A percentile compares a stretch with the other conserved stretches of the same genome.
These are phyloP conservation scores for Lindgomyces ingoldianus DNA, from an alignment of 495 filamentous ascomycete species.

Conservation along the genomic window DNA sequence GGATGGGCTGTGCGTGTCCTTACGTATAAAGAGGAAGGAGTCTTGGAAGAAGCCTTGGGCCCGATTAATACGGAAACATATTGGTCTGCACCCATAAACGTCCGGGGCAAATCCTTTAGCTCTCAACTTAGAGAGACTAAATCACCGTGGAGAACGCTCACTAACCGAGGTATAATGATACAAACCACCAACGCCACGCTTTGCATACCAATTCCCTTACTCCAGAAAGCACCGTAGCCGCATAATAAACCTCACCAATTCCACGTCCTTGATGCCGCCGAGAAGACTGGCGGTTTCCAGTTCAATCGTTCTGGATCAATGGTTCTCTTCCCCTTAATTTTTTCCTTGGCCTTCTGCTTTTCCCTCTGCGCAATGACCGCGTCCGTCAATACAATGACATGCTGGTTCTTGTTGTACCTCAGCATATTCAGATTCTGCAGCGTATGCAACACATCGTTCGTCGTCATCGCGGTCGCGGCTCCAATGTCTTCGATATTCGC, in stretches of 20 bases:
- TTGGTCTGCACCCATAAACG: too few relatives aligned
- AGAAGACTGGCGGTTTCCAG: slow-evolving; percentile 97
- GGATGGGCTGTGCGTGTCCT: too few relatives aligned
- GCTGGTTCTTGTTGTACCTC: slow-evolving; percentile 87
- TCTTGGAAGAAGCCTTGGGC: too few relatives aligned
- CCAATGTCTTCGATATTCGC: slow-evolving; percentile 82
- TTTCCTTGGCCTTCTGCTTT: slow-evolving; percentile 72
- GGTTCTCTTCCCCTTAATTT: slow-evolving; percentile 66
- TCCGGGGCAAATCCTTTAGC: too few relatives aligned
- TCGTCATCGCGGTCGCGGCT: slow-evolving; percentile 83
- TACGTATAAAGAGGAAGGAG: too few relatives aligned
- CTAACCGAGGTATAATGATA: too few relatives aligned
- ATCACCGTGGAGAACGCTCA: too few relatives aligned
- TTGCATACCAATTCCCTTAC: too few relatives aligned
- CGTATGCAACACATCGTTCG: slow-evolving; percentile 90
- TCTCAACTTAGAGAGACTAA: too few relatives aligned
- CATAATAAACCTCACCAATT: slow-evolving; percentile 86
- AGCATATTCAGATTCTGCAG: slow-evolving; percentile 92
- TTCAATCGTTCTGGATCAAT: slow-evolving; percentile 78
- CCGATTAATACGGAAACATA: too few relatives aligned
- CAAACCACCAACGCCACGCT: too few relatives aligned
- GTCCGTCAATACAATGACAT: slow-evolving; percentile 84
- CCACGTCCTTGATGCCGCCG: slow-evolving; percentile 86
- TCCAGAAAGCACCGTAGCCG: too few relatives aligned
- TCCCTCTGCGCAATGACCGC: slow-evolving; percentile 77